phyloP scores from a whole-genome alignment of 2,329 filamentous ascomycete species.

The Microsporum audouinii region DNA sequence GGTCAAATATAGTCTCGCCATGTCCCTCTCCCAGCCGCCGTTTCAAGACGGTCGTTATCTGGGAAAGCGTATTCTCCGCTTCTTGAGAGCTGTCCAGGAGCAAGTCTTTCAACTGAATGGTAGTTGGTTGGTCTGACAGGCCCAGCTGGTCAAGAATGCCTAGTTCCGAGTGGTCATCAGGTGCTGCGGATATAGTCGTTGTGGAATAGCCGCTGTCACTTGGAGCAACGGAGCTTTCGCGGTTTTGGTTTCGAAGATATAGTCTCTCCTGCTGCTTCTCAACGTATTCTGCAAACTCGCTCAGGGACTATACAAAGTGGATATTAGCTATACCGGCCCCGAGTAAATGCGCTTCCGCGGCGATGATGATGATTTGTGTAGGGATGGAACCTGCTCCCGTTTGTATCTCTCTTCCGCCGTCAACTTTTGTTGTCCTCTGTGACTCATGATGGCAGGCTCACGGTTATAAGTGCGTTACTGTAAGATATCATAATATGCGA shows the following conservation, averaged over 20 bases:
- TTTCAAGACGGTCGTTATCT: slow-evolving; percentile 55
- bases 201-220: slow-evolving; percentile 35
- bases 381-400: slow-evolving; percentile 59
- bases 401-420: slow-evolving; percentile 69
- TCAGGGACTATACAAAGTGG: slow-evolving; percentile 52
- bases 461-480: background rate
- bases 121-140: slow-evolving; percentile 51
- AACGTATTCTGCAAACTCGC: slow-evolving; percentile 95
- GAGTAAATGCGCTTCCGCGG: background rate
- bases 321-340: background rate
- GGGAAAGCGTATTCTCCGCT: slow-evolving; percentile 47
- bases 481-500: background rate
- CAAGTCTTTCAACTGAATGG: slow-evolving; percentile 61
- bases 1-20: slow-evolving; percentile 81
- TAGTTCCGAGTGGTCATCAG: slow-evolving; percentile 72
- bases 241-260: slow-evolving; percentile 26
- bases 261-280: slow-evolving; percentile 70
- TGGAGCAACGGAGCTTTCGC: slow-evolving; percentile 23
- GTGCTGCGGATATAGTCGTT: slow-evolving; percentile 23
- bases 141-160: slow-evolving; percentile 74
- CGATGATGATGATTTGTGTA: background rate
- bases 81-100: slow-evolving; percentile 49
- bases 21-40: slow-evolving; percentile 68
- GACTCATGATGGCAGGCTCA: slow-evolving; percentile 22
- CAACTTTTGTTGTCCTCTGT: slow-evolving; percentile 42